Conservation (phyloP, 441 rosid genomes). For the Pelargonium citronellum region DNA sequence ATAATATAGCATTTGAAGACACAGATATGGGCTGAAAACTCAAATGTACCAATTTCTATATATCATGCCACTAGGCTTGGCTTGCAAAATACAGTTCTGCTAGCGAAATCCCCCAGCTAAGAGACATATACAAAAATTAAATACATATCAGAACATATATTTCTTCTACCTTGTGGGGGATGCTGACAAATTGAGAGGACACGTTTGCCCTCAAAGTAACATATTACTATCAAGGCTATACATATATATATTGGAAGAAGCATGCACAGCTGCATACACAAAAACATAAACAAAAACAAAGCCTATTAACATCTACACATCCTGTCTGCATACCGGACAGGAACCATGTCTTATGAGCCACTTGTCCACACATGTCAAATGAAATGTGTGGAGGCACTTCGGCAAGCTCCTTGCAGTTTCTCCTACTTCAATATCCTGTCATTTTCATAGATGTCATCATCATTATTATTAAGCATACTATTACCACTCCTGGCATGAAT, state of each 20-base stretch:
- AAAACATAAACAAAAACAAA: not conserved
- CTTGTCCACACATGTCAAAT: slow-evolving; percentile 69
- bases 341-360: slow-evolving; percentile 76
- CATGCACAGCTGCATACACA: slow-evolving; percentile 13
- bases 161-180: not conserved
- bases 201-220: not conserved
- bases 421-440: slow-evolving; percentile 54
- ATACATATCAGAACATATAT: not conserved
- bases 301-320: slow-evolving; percentile 28
- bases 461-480: not conserved
- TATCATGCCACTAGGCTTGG: too few species aligned
- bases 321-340: slow-evolving; percentile 68
- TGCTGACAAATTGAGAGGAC: not conserved
- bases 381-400: slow-evolving; percentile 61
- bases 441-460: not conserved
- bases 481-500: not conserved
- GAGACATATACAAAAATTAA: too few species aligned
- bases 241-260: slow-evolving; percentile 2
- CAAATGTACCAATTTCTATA: too few species aligned
- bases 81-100: too few species aligned
- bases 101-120: too few species aligned
- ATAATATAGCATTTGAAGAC: too few species aligned
- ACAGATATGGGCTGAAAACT: too few species aligned
- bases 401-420: slow-evolving; percentile 71
- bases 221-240: not conserved